Conservation (phyloP, 2,329 filamentous ascomycete species). For the Fusarium aywerte region DNA sequence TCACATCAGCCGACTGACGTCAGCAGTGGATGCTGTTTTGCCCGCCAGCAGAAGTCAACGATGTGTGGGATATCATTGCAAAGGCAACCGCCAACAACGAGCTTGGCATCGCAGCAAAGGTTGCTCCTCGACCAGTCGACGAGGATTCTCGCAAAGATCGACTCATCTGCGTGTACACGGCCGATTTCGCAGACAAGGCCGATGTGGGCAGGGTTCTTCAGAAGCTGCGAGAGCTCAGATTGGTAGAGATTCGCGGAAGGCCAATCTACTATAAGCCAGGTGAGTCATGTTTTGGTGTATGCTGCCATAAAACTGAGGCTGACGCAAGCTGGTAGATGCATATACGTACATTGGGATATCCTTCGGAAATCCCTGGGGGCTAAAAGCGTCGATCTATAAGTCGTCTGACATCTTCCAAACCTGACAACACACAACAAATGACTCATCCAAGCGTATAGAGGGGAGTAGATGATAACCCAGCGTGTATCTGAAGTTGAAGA, state of each 20-base stretch:
- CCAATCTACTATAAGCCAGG: constrained; percentile 83
- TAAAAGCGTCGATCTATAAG: constrained; percentile 68
- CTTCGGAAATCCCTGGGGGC: constrained; percentile 68
- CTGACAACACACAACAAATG: constrained; percentile 17
- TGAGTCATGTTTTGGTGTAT: constrained; percentile 51
- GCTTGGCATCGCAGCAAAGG: constrained; percentile 79
- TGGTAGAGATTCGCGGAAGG: constrained; percentile 61
- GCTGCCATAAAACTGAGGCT: constrained; percentile 17
- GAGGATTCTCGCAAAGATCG: constrained; percentile 57
- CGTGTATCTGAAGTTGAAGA: background rate
- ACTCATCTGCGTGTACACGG: constrained; percentile 82
- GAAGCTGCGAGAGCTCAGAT: constrained; percentile 69
- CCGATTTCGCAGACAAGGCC: constrained; percentile 73
- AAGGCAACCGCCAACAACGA: constrained; percentile 73
- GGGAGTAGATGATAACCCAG: constrained; percentile 4
- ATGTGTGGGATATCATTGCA: constrained; percentile 73
- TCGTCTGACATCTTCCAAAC: constrained; percentile 55
- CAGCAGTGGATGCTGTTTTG: constrained; percentile 80
- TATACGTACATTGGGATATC: constrained; percentile 74
- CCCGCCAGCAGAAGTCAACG: constrained; percentile 63
- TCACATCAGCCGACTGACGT: constrained; percentile 46
- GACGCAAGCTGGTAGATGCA: constrained; percentile 61
- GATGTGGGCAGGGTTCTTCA: constrained; percentile 76
- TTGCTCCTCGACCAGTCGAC: constrained; percentile 64
- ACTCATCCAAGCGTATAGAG: constrained; percentile 7